phyloP scores from a whole-genome alignment of 257 asterid genomes.

The Misopates orontium region DNA sequence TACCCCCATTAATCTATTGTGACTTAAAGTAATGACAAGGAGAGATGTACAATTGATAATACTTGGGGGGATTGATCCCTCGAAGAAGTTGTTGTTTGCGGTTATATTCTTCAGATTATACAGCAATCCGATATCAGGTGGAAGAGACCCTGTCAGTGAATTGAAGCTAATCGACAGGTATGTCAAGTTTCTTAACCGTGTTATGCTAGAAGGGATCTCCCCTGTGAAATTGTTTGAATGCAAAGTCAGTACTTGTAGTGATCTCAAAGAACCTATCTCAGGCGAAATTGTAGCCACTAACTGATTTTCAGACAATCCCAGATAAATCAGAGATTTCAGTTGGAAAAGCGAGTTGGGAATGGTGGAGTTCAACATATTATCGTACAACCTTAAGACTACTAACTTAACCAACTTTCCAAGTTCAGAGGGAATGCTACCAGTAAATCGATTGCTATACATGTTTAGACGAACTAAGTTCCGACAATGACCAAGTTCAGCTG shows the following conservation, averaged over 20 bases:
- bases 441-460: slow-evolving; percentile 48
- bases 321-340: slow-evolving; percentile 43
- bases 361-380: slow-evolving; percentile 58
- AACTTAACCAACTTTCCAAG: slow-evolving; percentile 55
- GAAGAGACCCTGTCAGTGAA: slow-evolving; percentile 59
- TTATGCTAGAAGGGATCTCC: slow-evolving; percentile 57
- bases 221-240: slow-evolving; percentile 68
- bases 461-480: slow-evolving; percentile 43
- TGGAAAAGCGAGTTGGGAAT: slow-evolving; percentile 58
- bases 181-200: slow-evolving; percentile 55
- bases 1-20: slow-evolving; percentile 46
- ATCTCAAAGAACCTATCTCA: slow-evolving; percentile 45
- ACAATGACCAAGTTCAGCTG: slow-evolving; percentile 56
- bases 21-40: slow-evolving; percentile 36
- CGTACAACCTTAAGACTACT: slow-evolving; percentile 43
- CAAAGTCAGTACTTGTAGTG: slow-evolving; percentile 67
- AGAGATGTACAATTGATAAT: slow-evolving; percentile 59
- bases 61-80: slow-evolving; percentile 66
- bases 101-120: slow-evolving; percentile 62
- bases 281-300: slow-evolving; percentile 53
- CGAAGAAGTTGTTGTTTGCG: slow-evolving; percentile 40
- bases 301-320: slow-evolving; percentile 64
- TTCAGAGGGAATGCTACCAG: slow-evolving; percentile 63
- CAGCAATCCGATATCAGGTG: slow-evolving; percentile 53
- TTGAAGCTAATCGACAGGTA: slow-evolving; percentile 70